Base-by-base conservation (phyloP, 352 stramenopile genomes). In the Phytopythium cucurbitacearum region DNA sequence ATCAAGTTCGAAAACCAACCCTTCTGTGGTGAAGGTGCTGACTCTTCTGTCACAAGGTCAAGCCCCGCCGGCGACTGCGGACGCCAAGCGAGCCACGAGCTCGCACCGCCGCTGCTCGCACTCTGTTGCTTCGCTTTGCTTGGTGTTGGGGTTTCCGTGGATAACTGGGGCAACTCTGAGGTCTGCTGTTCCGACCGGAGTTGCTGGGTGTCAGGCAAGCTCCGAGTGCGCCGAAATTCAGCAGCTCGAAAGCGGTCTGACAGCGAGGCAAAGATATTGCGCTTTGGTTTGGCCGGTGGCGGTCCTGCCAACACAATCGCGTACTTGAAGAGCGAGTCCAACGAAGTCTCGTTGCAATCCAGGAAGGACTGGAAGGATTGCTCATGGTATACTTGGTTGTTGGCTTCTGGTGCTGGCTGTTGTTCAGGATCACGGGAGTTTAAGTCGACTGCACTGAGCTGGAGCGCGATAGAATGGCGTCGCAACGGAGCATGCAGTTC, bases 281-380 rank as follows among this genome's bases (percentile, higher is more conserved):
- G 60, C 33, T 72, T 71, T 2, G 72, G 40, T 11, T 66, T 80
- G 6, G 21, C 16, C 28, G 61, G 50, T 32, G 69, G 65, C 7
- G 78, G 75, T 3, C 78, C 78, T 12, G 75, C 72, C 40, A 89
- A 54, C 21, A 89, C 78, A 42, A 89, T 66, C 3, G 78, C 71
- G 41, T 87, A 89, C 54, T 87, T 89, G 66, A 89, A 87, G 16
- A 89, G 55, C 11, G 77, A 69, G 2, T 70, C 73, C 1, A 89
- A 48, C 3, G 71, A 84, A 4, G 63, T 60, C 15, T 89, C 71
- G 32, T 86, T 60, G 33, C 68, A 65, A 7, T 73, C 72, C 1
- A 62, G 43, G 41, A 71, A 67, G 15, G 60, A 33, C 15, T 71
- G 46, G 16, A 62, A 64, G 12, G 53, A 49, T 38, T 51, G 58